These are phyloP conservation scores for Colletotrichum sp. DNA, from an alignment of 2,329 filamentous ascomycete genomes.

Conservation along the genomic window DNA sequence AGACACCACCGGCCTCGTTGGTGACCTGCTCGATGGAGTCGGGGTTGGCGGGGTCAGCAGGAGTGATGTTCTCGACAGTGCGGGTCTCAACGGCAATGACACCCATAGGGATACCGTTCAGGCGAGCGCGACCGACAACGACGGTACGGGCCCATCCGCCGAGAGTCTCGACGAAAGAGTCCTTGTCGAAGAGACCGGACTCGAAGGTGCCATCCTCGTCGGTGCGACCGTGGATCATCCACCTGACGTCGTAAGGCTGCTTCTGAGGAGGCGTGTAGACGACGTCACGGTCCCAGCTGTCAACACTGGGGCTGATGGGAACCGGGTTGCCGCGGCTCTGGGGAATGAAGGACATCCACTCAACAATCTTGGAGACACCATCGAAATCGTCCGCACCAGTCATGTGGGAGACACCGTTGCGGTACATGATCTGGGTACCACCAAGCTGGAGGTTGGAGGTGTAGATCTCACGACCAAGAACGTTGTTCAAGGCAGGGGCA, in stretches of 20 bases:
- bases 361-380: constrained; percentile 95
- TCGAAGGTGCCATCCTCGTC: constrained; percentile 80
- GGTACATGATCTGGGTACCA: constrained; percentile 99
- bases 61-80: constrained; percentile 94
- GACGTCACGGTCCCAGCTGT: constrained; percentile 93
- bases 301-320: constrained; percentile 85
- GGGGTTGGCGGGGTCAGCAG: constrained; percentile 95
- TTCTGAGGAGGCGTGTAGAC: constrained; percentile 82
- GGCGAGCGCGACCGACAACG: constrained; percentile 92
- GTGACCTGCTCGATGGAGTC: constrained; percentile 96
- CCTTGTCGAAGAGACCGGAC: constrained; percentile 92
- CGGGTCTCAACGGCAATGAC: constrained; percentile 97
- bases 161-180: constrained; percentile 95
- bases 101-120: constrained; percentile 97
- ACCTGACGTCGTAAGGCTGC: constrained; percentile 90
- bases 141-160: constrained; percentile 98
- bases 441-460: constrained; percentile 98
- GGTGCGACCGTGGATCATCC: constrained; percentile 88
- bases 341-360: constrained; percentile 97
- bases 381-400: constrained; percentile 97
- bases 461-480: constrained; percentile 97
- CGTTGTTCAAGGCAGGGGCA: constrained; percentile 96
- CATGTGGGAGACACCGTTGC: constrained; percentile 99
- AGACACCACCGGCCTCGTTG: constrained; percentile 96
- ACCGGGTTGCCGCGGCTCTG: constrained; percentile 94